Percentiles rank a stretch among this genome's conserved stretches.
Evolutionary conservation across 176 grass and related monocot species (phyloP).

Genomic region (Triticum dicoccoides): DNA sequence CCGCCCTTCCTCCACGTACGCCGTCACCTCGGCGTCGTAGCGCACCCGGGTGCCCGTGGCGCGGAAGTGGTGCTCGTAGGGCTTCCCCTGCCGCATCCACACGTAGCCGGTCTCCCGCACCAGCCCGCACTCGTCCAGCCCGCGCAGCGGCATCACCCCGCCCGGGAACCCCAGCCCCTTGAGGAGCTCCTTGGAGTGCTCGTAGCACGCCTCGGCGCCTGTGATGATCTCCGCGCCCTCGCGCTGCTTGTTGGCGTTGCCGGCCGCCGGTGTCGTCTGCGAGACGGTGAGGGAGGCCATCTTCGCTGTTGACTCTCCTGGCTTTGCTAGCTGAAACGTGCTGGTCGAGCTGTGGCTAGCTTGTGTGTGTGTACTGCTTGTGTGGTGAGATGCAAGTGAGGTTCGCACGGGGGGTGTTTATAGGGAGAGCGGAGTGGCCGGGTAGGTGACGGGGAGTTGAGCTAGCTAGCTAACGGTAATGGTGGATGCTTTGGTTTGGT

Average conservation of each 20-base stretch:
- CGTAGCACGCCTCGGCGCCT: conserved; percentile 69
- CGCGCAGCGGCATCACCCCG: conserved; percentile 79
- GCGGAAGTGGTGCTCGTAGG: conserved; percentile 83
- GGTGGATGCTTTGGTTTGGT: conserved; percentile 9
- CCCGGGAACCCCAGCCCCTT: conserved; percentile 59
- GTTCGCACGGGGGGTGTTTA: not conserved
- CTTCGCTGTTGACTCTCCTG: not conserved
- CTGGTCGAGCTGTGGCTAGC: not conserved
- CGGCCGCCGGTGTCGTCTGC: not conserved
- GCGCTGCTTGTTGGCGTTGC: conserved; percentile 13
- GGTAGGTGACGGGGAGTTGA: conserved; percentile 37
- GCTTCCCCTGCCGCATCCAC: conserved; percentile 80
- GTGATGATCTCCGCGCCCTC: conserved; percentile 66
- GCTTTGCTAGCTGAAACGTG: not conserved
- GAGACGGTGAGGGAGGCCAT: conserved; percentile 62
- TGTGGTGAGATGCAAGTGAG: not conserved
- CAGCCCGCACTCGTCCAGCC: conserved; percentile 74
- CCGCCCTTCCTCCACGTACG: conserved; percentile 73
- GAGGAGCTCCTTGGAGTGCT: conserved; percentile 80
- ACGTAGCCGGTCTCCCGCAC: conserved; percentile 84
- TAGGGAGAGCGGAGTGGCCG: not conserved
- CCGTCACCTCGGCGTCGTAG: conserved; percentile 84
- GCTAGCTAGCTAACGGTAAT: conserved; percentile 41
- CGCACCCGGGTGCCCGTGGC: conserved; percentile 58
- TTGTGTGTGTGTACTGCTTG: not conserved